phyloP scores from a whole-genome alignment of 2,329 filamentous ascomycete genomes.

The Arthrinium phaeospermum region DNA sequence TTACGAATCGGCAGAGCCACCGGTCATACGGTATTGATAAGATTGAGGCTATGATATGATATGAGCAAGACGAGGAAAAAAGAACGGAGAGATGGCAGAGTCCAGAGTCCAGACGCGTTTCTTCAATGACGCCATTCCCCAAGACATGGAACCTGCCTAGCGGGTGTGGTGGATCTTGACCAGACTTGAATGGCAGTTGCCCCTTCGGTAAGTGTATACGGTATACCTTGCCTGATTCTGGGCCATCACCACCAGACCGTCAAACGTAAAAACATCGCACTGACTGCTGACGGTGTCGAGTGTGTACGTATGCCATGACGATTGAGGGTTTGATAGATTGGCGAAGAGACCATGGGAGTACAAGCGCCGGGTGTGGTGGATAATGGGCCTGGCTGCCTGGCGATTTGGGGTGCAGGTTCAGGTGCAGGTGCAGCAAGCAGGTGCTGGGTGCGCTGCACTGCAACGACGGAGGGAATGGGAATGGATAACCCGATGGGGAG shows the following conservation, averaged over 20 bases:
- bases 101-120: neutral
- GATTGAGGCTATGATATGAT: neutral
- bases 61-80: too few relatives aligned
- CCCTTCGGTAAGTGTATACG: slow-evolving; percentile 7
- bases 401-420: too few relatives aligned
- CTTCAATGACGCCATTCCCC: neutral
- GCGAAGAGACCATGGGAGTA: neutral
- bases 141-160: slow-evolving; percentile 10
- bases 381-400: neutral
- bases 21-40: neutral
- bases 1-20: neutral
- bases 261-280: neutral
- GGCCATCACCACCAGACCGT: neutral
- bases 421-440: neutral
- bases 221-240: slow-evolving; percentile 1
- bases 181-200: neutral
- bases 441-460: neutral
- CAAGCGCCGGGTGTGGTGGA: neutral
- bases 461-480: neutral
- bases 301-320: neutral
- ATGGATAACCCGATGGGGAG: neutral
- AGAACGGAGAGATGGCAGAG: neutral
- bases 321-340: neutral
- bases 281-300: neutral
- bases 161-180: neutral